Conservation (phyloP, 2,329 filamentous ascomycete genomes). For the Colletotrichum chlorophyti region DNA sequence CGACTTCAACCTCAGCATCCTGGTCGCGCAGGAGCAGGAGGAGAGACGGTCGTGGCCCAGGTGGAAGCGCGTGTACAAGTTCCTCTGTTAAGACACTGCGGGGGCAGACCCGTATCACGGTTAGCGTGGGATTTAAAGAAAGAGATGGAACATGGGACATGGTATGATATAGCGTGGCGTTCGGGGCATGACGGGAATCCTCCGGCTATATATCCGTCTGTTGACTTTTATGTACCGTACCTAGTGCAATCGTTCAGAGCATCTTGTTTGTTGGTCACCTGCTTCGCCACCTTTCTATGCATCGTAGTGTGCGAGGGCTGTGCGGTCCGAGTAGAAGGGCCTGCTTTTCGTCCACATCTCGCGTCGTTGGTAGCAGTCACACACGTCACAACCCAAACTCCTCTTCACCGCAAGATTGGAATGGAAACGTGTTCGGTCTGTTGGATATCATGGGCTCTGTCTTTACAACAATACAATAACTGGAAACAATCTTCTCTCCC, state of each 20-base stretch:
- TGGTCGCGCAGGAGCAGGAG: constrained; percentile 81
- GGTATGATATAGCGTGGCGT: neutral
- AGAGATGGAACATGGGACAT: neutral
- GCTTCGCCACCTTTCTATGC: too few relatives aligned
- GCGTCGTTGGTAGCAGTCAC: too few relatives aligned
- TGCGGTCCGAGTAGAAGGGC: too few relatives aligned
- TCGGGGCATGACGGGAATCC: neutral
- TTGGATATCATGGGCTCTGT: constrained; percentile 28
- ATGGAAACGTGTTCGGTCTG: constrained; percentile 19
- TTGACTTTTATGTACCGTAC: too few relatives aligned
- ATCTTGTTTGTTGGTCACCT: too few relatives aligned
- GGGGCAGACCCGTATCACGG: too few relatives aligned
- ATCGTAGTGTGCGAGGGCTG: too few relatives aligned
- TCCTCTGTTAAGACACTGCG: constrained; percentile 63
- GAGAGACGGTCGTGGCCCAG: constrained; percentile 75
- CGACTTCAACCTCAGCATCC: constrained; percentile 80
- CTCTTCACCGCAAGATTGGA: too few relatives aligned
- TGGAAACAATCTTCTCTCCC: constrained; percentile 5
- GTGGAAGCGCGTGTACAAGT: constrained; percentile 80
- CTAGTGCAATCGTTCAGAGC: too few relatives aligned
- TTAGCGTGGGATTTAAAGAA: neutral
- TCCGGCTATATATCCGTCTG: neutral
- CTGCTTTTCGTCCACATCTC: too few relatives aligned
- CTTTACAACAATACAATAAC: constrained; percentile 16
- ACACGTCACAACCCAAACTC: too few relatives aligned